phyloP scores from a whole-genome alignment of 345 rosid genomes.

The Arabidopsis thaliana region DNA sequence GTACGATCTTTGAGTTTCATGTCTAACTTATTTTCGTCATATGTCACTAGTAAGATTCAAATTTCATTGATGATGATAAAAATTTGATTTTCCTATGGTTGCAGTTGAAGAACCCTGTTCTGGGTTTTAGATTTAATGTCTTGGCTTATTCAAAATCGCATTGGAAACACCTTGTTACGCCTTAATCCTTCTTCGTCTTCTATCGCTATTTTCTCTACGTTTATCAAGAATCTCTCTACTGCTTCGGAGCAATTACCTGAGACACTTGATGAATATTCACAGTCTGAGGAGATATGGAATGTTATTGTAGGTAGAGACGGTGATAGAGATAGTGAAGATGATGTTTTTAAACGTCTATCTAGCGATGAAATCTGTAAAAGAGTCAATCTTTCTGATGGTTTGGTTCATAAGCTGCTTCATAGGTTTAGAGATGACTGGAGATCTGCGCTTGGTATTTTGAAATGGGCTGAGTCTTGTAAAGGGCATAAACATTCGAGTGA shows the following conservation, averaged over 20 bases:
- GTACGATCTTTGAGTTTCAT: neutral
- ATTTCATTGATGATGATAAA: neutral
- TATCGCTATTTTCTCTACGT: conserved; percentile 28
- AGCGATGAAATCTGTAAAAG: conserved; percentile 48
- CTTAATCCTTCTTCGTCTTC: conserved; percentile 36
- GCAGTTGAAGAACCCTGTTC: conserved; percentile 9
- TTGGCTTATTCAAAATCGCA: conserved; percentile 28
- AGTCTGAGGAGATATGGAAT: conserved; percentile 22
- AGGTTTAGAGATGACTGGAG: conserved; percentile 86
- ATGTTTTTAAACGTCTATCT: conserved; percentile 52
- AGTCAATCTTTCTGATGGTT: conserved; percentile 50
- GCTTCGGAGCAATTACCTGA: conserved; percentile 31
- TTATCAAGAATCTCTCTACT: conserved; percentile 32
- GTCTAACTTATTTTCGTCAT: neutral
- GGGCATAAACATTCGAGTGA: conserved; percentile 55
- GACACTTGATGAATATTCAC: conserved; percentile 37
- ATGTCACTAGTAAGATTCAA: neutral
- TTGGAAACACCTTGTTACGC: conserved; percentile 30
- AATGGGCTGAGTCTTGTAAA: conserved; percentile 65
- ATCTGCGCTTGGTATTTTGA: conserved; percentile 72
- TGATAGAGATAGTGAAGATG: conserved; percentile 54
- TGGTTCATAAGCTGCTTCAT: conserved; percentile 59
- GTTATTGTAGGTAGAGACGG: conserved; percentile 45
- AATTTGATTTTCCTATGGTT: neutral
- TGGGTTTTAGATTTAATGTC: conserved; percentile 48